A percentile compares a stretch with the other conserved stretches of the same genome.
Evolutionary conservation across 352 stramenopile species (phyloP).

Genomic region (Phytophthora cryptogea): DNA sequence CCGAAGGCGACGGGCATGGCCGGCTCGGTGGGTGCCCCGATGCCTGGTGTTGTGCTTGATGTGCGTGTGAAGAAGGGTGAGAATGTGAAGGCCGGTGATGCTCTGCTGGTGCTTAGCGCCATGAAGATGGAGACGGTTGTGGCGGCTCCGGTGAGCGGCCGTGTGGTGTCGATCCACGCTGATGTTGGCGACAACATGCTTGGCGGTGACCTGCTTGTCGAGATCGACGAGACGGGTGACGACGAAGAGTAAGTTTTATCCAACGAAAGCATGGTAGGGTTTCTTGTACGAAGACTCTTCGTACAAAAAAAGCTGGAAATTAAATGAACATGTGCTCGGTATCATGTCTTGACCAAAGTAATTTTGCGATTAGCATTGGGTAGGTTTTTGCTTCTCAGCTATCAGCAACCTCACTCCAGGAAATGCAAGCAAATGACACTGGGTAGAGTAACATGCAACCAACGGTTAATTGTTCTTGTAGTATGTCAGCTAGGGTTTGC

Average conservation of each 20-base stretch:
- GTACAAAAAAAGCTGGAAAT: slow-evolving; percentile 20
- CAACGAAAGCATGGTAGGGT: slow-evolving; percentile 6
- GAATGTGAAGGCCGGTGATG: slow-evolving; percentile 92
- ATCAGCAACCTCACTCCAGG: no score
- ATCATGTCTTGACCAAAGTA: background rate
- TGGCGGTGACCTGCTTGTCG: slow-evolving; percentile 94
- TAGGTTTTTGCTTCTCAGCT: no score
- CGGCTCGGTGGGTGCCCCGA: slow-evolving; percentile 94
- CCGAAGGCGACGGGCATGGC: slow-evolving; percentile 86
- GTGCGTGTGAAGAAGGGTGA: slow-evolving; percentile 94
- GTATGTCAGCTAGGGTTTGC: slow-evolving; percentile 18
- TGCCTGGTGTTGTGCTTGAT: slow-evolving; percentile 97
- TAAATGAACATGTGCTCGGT: slow-evolving; percentile 28
- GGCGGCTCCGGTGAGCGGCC: slow-evolving; percentile 87
- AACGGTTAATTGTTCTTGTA: slow-evolving; percentile 20
- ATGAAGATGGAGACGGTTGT: slow-evolving; percentile 99
- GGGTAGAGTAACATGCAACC: slow-evolving; percentile 13
- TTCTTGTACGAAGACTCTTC: slow-evolving; percentile 17
- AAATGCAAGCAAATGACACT: no score
- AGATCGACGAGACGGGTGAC: slow-evolving; percentile 92
- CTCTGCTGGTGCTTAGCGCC: slow-evolving; percentile 94
- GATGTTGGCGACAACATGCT: slow-evolving; percentile 95
- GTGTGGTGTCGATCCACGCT: slow-evolving; percentile 91
- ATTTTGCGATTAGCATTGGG: background rate
- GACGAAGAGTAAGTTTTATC: slow-evolving; percentile 50